These are phyloP conservation scores for Myochromella boudieri DNA, from an alignment of 768 basidiomycete species.

Conservation along the genomic window DNA sequence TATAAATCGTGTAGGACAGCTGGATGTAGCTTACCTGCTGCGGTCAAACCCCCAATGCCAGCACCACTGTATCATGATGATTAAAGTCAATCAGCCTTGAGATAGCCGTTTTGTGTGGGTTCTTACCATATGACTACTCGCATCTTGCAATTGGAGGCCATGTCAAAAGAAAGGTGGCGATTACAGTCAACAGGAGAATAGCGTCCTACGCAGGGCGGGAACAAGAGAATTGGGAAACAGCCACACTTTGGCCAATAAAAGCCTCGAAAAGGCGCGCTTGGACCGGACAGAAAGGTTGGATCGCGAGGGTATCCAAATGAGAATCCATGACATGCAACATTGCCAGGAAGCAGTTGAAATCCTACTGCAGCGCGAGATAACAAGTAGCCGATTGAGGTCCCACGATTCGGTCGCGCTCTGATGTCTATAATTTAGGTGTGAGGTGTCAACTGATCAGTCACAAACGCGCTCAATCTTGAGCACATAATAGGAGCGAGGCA, in stretches of 20 bases:
- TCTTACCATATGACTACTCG: slow-evolving; percentile 57
- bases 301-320: slow-evolving; percentile 31
- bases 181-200: slow-evolving; percentile 14
- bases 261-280: slow-evolving; percentile 41
- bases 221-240: no score
- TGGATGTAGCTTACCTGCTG: slow-evolving; percentile 32
- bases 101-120: background rate
- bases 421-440: slow-evolving; percentile 10
- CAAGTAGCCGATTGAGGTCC: slow-evolving; percentile 31
- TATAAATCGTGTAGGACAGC: slow-evolving; percentile 2
- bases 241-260: no score
- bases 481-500: slow-evolving; percentile 16
- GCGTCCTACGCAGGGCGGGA: slow-evolving; percentile 11
- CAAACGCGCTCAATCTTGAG: no score
- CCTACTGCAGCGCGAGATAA: slow-evolving; percentile 30
- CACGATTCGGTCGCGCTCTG: slow-evolving; percentile 40
- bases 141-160: slow-evolving; percentile 36
- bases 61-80: slow-evolving; percentile 38
- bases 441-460: slow-evolving; percentile 18
- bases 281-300: slow-evolving; percentile 37
- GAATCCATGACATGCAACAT: slow-evolving; percentile 41
- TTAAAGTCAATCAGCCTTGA: slow-evolving; percentile 16
- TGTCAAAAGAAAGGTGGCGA: slow-evolving; percentile 12
- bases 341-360: slow-evolving; percentile 27
- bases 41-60: slow-evolving; percentile 49